A percentile compares a stretch with the other conserved stretches of the same genome.
Conservation (phyloP, 2,329 filamentous ascomycete genomes). For the Phyllosticta ampelicida region DNA sequence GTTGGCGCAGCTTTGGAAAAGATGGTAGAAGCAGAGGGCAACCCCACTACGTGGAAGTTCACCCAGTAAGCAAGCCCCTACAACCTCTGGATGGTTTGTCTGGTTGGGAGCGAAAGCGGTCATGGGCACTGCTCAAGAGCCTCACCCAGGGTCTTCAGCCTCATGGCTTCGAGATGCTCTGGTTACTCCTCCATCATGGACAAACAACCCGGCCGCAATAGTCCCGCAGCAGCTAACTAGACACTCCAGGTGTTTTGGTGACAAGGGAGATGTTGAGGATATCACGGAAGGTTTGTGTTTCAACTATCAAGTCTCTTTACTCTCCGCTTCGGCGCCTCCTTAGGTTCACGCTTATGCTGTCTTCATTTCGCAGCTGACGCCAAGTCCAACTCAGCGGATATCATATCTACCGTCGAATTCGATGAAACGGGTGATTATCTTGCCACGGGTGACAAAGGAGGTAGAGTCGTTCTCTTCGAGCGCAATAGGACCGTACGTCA, state of each 20-base stretch:
- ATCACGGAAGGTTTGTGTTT: slow-evolving; percentile 69
- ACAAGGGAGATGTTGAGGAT: slow-evolving; percentile 98
- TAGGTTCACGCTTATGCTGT: background rate
- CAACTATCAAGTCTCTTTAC: slow-evolving; percentile 29
- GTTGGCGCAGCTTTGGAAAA: slow-evolving; percentile 33
- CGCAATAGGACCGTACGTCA: slow-evolving; percentile 82
- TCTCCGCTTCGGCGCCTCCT: slow-evolving; percentile 10
- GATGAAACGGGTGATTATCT: slow-evolving; percentile 85
- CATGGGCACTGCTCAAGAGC: background rate
- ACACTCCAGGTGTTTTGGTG: slow-evolving; percentile 77
- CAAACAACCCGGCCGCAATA: background rate
- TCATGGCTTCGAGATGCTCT: background rate
- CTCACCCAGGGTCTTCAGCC: background rate
- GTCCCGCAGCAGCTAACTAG: background rate
- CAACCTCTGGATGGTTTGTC: background rate
- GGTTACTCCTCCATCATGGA: background rate
- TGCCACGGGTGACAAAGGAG: slow-evolving; percentile 82
- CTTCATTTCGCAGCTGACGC: slow-evolving; percentile 5
- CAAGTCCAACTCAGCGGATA: slow-evolving; percentile 62
- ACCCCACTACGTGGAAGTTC: slow-evolving; percentile 98
- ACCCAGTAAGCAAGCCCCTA: slow-evolving; percentile 65
- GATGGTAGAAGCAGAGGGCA: slow-evolving; percentile 95
- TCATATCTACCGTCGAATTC: slow-evolving; percentile 85
- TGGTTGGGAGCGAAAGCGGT: background rate
- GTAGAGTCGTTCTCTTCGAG: slow-evolving; percentile 75